Evolutionary conservation across 1,139 yeast species (phyloP).

Genomic region (Geotrichum bryndzae): DNA sequence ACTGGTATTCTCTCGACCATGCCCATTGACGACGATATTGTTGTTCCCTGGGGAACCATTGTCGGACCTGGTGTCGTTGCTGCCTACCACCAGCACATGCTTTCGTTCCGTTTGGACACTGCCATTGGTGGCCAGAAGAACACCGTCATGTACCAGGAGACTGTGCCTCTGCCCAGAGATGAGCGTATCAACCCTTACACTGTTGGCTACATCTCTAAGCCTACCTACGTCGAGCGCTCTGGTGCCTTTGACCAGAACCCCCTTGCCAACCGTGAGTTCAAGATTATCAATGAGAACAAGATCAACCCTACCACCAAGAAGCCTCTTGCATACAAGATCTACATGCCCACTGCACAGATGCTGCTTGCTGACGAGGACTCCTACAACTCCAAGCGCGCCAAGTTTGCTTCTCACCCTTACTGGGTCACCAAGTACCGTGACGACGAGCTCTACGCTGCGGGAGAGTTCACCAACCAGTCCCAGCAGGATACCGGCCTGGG

Average conservation of each 20-base stretch:
- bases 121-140: slow-evolving; percentile 79
- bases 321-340: slow-evolving; percentile 69
- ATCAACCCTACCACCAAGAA: slow-evolving; percentile 61
- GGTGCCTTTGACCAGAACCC: slow-evolving; percentile 68
- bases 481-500: slow-evolving; percentile 52
- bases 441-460: slow-evolving; percentile 54
- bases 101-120: slow-evolving; percentile 80
- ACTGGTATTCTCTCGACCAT: slow-evolving; percentile 59
- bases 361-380: slow-evolving; percentile 51
- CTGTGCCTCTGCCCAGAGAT: slow-evolving; percentile 52
- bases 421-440: slow-evolving; percentile 61
- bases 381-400: slow-evolving; percentile 53
- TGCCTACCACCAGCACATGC: slow-evolving; percentile 81
- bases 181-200: slow-evolving; percentile 54
- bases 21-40: slow-evolving; percentile 64
- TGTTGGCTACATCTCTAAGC: slow-evolving; percentile 62
- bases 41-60: slow-evolving; percentile 73
- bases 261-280: slow-evolving; percentile 65
- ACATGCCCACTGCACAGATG: slow-evolving; percentile 69
- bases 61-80: slow-evolving; percentile 87
- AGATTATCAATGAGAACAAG: slow-evolving; percentile 62
- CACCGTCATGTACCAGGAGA: slow-evolving; percentile 64
- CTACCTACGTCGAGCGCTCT: slow-evolving; percentile 58
- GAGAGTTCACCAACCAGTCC: slow-evolving; percentile 64
- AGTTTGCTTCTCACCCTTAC: slow-evolving; percentile 53